phyloP scores from a whole-genome alignment of 2,329 filamentous ascomycete species.

The Volutella citrinella region DNA sequence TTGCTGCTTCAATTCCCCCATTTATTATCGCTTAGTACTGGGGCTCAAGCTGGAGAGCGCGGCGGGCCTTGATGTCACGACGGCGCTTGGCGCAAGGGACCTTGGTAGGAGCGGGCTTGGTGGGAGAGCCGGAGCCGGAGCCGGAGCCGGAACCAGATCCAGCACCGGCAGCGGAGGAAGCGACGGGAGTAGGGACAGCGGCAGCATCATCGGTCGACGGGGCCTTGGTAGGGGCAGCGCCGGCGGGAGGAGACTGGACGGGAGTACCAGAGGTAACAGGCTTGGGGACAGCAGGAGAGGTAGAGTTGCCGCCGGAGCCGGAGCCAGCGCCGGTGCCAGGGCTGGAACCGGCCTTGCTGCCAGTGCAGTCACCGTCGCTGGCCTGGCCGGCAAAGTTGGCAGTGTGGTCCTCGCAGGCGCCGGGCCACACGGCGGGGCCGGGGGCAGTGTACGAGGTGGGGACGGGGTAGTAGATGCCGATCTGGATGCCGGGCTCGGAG shows the following conservation, averaged over 20 bases:
- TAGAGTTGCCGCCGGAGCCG: neutral
- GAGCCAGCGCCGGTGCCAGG: conserved; percentile 18
- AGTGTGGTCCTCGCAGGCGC: conserved; percentile 34
- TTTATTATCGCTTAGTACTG: no score
- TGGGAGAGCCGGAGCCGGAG: conserved; percentile 7
- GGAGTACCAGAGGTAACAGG: neutral
- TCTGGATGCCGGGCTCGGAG: conserved; percentile 30
- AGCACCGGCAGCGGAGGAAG: neutral
- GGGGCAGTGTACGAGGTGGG: conserved; percentile 30
- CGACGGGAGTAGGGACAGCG: neutral
- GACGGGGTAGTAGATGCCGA: conserved; percentile 35
- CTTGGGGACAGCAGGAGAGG: neutral
- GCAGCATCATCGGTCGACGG: neutral
- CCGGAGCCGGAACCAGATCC: neutral
- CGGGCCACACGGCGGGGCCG: conserved; percentile 33
- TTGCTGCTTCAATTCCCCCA: no score
- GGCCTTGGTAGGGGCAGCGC: neutral
- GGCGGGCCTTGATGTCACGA: neutral
- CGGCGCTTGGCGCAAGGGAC: neutral
- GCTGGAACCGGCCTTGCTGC: conserved; percentile 24
- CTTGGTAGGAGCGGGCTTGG: conserved; percentile 7
- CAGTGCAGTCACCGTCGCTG: conserved; percentile 35
- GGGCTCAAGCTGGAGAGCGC: no score
- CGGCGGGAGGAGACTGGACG: neutral
- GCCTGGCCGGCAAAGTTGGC: conserved; percentile 31